phyloP scores from a whole-genome alignment of 78 protist genomes.

The Guillardia theta region DNA sequence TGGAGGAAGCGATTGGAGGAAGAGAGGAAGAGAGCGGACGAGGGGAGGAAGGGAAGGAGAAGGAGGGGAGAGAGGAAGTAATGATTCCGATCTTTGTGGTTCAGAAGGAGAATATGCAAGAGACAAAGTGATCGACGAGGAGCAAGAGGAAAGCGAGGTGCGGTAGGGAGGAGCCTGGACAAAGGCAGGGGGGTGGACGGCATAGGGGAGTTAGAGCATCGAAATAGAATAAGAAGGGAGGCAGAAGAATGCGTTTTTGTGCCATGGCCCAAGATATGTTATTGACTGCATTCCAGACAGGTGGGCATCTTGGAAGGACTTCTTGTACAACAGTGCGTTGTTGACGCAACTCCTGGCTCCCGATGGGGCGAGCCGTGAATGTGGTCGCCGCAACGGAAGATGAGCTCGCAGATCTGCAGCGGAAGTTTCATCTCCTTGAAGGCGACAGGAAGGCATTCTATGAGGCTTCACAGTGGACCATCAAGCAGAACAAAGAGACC shows the following conservation, averaged over 20 bases:
- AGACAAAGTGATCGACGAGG: background rate
- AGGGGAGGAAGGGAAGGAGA: background rate
- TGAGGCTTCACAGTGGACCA: conserved; percentile 59
- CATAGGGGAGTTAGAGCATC: background rate
- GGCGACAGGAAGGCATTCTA: conserved; percentile 64
- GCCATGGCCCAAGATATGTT: background rate
- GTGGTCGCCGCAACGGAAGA: conserved; percentile 5
- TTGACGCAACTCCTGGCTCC: too few species aligned
- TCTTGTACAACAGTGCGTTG: too few species aligned
- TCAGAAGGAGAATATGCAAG: background rate
- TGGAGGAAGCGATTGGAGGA: background rate
- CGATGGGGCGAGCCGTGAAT: conserved; percentile 4
- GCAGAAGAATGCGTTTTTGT: background rate
- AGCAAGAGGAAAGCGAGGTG: background rate
- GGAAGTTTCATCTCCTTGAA: conserved; percentile 47
- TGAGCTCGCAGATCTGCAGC: conserved; percentile 43
- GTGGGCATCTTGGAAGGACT: background rate
- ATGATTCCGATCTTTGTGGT: too few species aligned
- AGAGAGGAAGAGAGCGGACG: background rate
- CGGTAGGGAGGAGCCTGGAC: background rate
- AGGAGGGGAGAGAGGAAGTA: background rate
- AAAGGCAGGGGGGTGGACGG: background rate
- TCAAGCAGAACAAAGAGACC: conserved; percentile 51
- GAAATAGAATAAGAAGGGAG: background rate
- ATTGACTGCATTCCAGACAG: background rate